Percentiles rank a stretch among this genome's conserved stretches.
phyloP scores from a whole-genome alignment of 139 green algal genomes.

The Chlamydomonas sp. region DNA sequence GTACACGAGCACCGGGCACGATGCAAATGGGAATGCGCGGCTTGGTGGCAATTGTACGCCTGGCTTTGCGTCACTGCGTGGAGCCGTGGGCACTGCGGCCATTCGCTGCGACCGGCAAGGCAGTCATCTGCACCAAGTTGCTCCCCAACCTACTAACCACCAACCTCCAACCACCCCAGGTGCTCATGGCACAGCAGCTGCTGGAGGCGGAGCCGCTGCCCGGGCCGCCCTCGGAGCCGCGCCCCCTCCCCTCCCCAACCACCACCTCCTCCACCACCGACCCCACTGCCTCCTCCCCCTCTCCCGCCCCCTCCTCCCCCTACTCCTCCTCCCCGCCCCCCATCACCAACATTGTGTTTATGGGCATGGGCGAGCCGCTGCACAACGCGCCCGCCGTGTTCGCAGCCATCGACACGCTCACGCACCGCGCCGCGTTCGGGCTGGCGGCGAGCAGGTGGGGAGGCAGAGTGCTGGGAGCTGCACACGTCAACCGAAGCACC shows the following conservation, averaged over 20 bases:
- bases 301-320: not conserved
- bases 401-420: slow-evolving; percentile 76
- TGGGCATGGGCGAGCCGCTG: slow-evolving; percentile 88
- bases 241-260: not conserved
- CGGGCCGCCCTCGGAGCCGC: not conserved
- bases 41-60: not conserved
- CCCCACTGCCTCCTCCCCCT: too few species aligned
- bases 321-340: slow-evolving; percentile 4
- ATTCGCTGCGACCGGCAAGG: too few species aligned
- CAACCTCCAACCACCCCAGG: not conserved
- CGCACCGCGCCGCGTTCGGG: slow-evolving; percentile 74
- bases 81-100: not conserved
- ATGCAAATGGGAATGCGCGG: not conserved
- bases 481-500: too few species aligned
- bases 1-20: not conserved
- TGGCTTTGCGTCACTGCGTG: not conserved
- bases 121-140: not conserved
- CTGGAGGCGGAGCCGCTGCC: not conserved
- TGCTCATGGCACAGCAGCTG: slow-evolving; percentile 55
- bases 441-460: slow-evolving; percentile 76
- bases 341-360: slow-evolving; percentile 91
- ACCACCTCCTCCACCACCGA: not conserved
- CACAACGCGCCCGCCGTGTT: slow-evolving; percentile 82
- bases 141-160: not conserved
- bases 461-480: not conserved